phyloP scores from a whole-genome alignment of 805 yeast genomes.

The Schizosaccharomyces lindneri region DNA sequence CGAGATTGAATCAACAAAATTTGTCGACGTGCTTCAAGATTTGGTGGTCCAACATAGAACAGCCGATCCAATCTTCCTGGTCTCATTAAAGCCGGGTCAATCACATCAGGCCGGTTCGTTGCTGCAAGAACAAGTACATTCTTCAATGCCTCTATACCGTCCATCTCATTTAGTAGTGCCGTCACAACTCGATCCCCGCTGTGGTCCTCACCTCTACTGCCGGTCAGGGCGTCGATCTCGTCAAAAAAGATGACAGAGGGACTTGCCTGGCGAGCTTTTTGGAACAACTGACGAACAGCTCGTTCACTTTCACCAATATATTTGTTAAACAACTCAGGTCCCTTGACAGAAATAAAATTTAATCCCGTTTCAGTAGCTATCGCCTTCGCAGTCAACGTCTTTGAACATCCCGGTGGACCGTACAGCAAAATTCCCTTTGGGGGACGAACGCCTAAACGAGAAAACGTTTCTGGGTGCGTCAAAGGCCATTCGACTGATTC shows the following conservation, averaged over 20 bases:
- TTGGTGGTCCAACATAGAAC: slow-evolving; percentile 83
- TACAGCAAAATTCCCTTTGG: slow-evolving; percentile 83
- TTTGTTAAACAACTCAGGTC: slow-evolving; percentile 86
- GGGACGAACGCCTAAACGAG: slow-evolving; percentile 53
- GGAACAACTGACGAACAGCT: slow-evolving; percentile 76
- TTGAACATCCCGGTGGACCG: slow-evolving; percentile 98
- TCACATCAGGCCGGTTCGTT: slow-evolving; percentile 80
- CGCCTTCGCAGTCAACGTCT: slow-evolving; percentile 84
- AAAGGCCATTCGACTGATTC: slow-evolving; percentile 88
- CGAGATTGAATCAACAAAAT: slow-evolving; percentile 46
- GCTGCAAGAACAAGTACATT: slow-evolving; percentile 93
- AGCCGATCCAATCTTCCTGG: slow-evolving; percentile 93
- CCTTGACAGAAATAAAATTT: slow-evolving; percentile 82
- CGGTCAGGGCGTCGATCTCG: slow-evolving; percentile 83
- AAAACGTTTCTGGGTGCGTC: slow-evolving; percentile 55
- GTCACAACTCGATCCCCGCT: slow-evolving; percentile 69
- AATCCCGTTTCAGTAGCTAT: slow-evolving; percentile 86
- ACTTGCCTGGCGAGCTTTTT: slow-evolving; percentile 82
- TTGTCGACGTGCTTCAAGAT: slow-evolving; percentile 49
- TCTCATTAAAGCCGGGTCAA: slow-evolving; percentile 76
- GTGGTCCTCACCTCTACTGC: slow-evolving; percentile 37
- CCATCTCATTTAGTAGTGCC: slow-evolving; percentile 77
- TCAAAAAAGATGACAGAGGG: slow-evolving; percentile 89
- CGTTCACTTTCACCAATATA: slow-evolving; percentile 90
- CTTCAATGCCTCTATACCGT: slow-evolving; percentile 83